These are phyloP conservation scores for Mycena rosella DNA, from an alignment of 768 basidiomycete genomes.

Conservation along the genomic window DNA sequence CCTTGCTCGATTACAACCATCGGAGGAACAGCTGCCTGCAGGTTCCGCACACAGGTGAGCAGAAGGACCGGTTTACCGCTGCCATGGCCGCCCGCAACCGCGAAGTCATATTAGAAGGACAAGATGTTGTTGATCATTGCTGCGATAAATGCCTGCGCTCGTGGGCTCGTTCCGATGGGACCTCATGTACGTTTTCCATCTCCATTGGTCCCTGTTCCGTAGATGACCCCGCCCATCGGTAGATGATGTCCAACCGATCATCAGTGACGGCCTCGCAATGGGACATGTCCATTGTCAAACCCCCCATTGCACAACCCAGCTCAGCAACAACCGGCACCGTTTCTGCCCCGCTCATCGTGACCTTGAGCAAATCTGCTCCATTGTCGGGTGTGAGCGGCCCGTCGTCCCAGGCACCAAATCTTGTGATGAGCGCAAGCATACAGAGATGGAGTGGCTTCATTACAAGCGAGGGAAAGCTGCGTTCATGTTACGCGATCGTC, in stretches of 20 bases:
- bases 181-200: background rate
- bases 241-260: slow-evolving; percentile 8
- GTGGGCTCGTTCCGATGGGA: slow-evolving; percentile 27
- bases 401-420: too few relatives aligned
- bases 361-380: too few relatives aligned
- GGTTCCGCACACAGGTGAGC: slow-evolving; percentile 44
- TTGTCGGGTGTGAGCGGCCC: too few relatives aligned
- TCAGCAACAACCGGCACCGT: slow-evolving; percentile 2
- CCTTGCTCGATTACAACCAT: slow-evolving; percentile 44
- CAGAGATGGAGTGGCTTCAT: too few relatives aligned
- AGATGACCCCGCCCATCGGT: too few relatives aligned
- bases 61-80: slow-evolving; percentile 40
- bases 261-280: slow-evolving; percentile 35
- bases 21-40: slow-evolving; percentile 19
- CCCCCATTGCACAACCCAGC: slow-evolving; percentile 21
- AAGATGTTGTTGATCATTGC: slow-evolving; percentile 43
- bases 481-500: too few relatives aligned
- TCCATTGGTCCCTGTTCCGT: too few relatives aligned
- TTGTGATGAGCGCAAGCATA: too few relatives aligned
- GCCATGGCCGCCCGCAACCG: slow-evolving; percentile 44
- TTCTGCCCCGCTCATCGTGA: too few relatives aligned
- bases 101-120: slow-evolving; percentile 40
- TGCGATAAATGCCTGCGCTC: slow-evolving; percentile 43
- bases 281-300: slow-evolving; percentile 36
- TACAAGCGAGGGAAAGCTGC: too few relatives aligned